Conservation (phyloP, 495 filamentous ascomycete species). For the Xylaria castorea region DNA sequence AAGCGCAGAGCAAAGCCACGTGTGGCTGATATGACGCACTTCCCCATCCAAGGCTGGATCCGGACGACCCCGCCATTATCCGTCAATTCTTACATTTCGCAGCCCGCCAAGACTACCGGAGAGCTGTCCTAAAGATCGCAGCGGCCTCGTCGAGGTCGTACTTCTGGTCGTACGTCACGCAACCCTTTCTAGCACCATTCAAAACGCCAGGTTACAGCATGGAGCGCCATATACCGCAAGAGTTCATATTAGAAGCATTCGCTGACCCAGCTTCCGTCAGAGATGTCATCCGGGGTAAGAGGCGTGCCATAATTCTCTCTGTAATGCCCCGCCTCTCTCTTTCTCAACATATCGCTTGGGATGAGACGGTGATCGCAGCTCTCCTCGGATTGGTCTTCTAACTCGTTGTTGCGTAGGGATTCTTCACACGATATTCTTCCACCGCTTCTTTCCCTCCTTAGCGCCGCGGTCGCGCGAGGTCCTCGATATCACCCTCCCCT, state of each 20-base stretch:
- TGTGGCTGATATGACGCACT: constrained; percentile 42
- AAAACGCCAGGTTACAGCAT: constrained; percentile 42
- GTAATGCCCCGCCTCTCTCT: constrained; percentile 32
- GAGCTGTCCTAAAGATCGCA: constrained; percentile 24
- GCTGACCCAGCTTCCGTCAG: constrained; percentile 81
- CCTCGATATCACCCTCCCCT: constrained; percentile 88
- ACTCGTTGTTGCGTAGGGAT: constrained; percentile 63
- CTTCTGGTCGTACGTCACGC: constrained; percentile 8
- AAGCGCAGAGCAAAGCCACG: constrained; percentile 20
- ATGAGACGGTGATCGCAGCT: background rate
- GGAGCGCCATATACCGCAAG: constrained; percentile 68
- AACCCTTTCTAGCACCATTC: background rate
- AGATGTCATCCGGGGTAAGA: constrained; percentile 88
- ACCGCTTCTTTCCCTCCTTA: constrained; percentile 91
- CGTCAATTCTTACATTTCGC: constrained; percentile 12
- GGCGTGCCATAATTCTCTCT: constrained; percentile 13
- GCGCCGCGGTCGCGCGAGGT: constrained; percentile 86
- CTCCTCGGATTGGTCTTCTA: background rate
- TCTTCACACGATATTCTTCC: constrained; percentile 98
- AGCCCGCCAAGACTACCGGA: constrained; percentile 30
- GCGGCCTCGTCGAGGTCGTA: constrained; percentile 26
- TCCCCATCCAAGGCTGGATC: background rate
- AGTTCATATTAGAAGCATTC: constrained; percentile 85
- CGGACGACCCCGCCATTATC: constrained; percentile 26
- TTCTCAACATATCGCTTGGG: background rate